Percentiles rank a stretch among this genome's conserved stretches.
Conservation (phyloP, 164 flowering plant species). For the Dillenia suffruticosa region DNA sequence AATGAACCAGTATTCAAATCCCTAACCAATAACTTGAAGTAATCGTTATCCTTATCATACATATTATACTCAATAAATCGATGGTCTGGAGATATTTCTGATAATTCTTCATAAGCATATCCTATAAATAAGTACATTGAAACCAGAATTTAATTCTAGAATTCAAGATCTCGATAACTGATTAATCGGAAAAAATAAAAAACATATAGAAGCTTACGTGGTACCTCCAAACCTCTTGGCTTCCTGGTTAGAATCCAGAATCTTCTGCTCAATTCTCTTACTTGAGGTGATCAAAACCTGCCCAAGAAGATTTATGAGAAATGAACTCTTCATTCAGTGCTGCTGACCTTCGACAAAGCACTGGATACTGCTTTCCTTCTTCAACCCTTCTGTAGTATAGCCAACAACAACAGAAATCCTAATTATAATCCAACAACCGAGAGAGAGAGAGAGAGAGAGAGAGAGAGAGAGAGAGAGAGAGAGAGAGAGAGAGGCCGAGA, state of each 20-base stretch:
- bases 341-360: constrained; percentile 70
- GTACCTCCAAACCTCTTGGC: constrained; percentile 96
- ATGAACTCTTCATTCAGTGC: constrained; percentile 72
- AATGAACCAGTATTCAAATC: constrained; percentile 73
- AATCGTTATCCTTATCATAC: constrained; percentile 89
- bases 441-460: background rate
- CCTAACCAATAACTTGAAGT: constrained; percentile 71
- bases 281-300: constrained; percentile 87
- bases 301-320: constrained; percentile 67
- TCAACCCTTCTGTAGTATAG: constrained; percentile 86
- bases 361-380: constrained; percentile 89
- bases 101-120: constrained; percentile 81
- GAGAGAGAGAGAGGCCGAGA: too few species aligned
- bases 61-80: constrained; percentile 82
- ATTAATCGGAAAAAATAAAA: background rate
- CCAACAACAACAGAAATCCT: constrained; percentile 37
- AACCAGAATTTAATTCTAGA: background rate
- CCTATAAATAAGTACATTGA: constrained; percentile 31
- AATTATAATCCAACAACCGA: constrained; percentile 1
- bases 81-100: constrained; percentile 94
- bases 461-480: background rate
- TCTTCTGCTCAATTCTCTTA: constrained; percentile 78
- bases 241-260: constrained; percentile 88
- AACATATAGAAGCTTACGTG: too few species aligned
- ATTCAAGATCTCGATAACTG: background rate